These are phyloP conservation scores for Blastobotrys buckinghamii DNA, from an alignment of 1,139 yeast genomes.

Conservation along the genomic window DNA sequence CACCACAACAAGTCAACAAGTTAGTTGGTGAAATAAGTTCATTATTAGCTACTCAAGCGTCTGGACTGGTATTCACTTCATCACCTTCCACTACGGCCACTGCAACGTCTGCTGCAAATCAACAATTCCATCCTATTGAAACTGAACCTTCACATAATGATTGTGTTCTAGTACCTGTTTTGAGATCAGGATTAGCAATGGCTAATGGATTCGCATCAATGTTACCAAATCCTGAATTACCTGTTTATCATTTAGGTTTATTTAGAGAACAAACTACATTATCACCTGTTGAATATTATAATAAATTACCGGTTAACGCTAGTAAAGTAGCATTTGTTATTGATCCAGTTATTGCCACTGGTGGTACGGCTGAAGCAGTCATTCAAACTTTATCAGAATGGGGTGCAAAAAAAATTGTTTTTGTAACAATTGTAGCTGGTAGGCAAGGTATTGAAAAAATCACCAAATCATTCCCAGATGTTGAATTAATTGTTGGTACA, in stretches of 20 bases:
- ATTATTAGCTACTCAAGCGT: conserved; percentile 31
- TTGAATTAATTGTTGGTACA: conserved; percentile 30
- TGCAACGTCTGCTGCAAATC: conserved; percentile 1
- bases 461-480: conserved; percentile 23
- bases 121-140: conserved; percentile 9
- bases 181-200: conserved; percentile 34
- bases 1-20: conserved; percentile 20
- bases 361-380: conserved; percentile 35
- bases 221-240: conserved; percentile 29
- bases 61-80: conserved; percentile 16
- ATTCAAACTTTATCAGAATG: conserved; percentile 31
- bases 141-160: conserved; percentile 19
- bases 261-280: conserved; percentile 32
- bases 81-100: background rate
- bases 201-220: conserved; percentile 28
- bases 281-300: conserved; percentile 35
- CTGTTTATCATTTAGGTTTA: conserved; percentile 33
- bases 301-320: conserved; percentile 28
- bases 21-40: conserved; percentile 26
- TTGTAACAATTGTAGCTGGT: conserved; percentile 27
- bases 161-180: conserved; percentile 30
- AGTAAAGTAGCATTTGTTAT: conserved; percentile 30
- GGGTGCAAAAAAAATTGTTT: conserved; percentile 31
- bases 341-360: conserved; percentile 36
- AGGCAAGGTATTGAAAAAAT: conserved; percentile 25